Evolutionary conservation across 805 yeast genomes (phyloP), one percentile per base, ranked within the genome.

Genomic region (Zygosaccharomyces siamensis): DNA sequence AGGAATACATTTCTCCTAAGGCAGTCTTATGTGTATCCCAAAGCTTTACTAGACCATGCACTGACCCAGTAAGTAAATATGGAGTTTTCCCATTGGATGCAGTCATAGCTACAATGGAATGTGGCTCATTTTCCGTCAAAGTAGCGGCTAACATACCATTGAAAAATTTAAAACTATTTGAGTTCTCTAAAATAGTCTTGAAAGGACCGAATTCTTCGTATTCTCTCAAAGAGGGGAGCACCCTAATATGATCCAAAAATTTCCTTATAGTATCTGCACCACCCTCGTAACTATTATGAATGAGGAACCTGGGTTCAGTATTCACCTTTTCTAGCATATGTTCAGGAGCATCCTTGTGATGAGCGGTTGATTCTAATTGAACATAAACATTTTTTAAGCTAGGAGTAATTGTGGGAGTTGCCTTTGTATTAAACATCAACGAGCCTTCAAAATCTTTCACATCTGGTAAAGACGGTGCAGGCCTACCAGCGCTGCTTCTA

Each of bases 1-100:
- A 74, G 3, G 75, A 69, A 27, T 77, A 76, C 7, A 77, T 69
- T 3, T 81, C 78, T 36, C 84, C 85, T 47, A 76, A 77, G 45
- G 83, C 88, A 32, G 90, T 67, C 49, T 81, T 78, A 7, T 69
- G 58, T 0, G 83, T 66, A 60, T 88, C 95, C 97, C 97, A 93
- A 0, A 92, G 66, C 54, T 80, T 84, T 35, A 93, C 59, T 1
- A 70, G 61, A 0, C 97, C 96, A 26, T 77, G 76, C 42, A 82
- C 85, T 6, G 93, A 87, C 2, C 89, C 96, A 1, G 93, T 82
- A 2, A 89, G 69, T 53, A 92, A 81, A 54, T 79, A 84, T 21
- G 77, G 77, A 12, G 80, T 75, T 26, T 84, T 81, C 4, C 52
- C 53, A 0, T 84, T 81, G 4, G 86, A 75, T 0, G 79, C 76